Evolutionary conservation across 768 basidiomycete species (phyloP).

Genomic region (Pulveroboletus sp.): DNA sequence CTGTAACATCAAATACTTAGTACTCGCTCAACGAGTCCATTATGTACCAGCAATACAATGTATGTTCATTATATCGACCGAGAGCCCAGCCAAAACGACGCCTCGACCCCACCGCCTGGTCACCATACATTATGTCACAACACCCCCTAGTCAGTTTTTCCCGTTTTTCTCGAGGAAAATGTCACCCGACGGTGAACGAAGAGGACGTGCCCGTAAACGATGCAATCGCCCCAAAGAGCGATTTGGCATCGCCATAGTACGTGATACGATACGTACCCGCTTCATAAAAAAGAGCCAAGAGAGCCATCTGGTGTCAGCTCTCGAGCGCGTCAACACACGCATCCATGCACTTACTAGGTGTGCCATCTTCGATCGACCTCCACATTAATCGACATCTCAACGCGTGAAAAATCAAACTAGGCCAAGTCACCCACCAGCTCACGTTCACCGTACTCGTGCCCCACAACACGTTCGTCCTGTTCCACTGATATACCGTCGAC

Average conservation of each 20-base stretch:
- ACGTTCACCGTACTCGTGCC: slow-evolving; percentile 65
- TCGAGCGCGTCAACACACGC: neutral
- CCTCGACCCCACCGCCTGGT: no score
- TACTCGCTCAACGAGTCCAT: no score
- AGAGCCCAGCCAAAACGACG: no score
- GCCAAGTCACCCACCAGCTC: slow-evolving; percentile 47
- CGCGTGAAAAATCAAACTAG: slow-evolving; percentile 5
- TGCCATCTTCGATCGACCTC: slow-evolving; percentile 64
- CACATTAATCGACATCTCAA: neutral
- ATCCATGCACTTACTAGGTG: slow-evolving; percentile 27
- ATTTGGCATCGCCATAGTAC: slow-evolving; percentile 79
- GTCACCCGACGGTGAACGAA: slow-evolving; percentile 50
- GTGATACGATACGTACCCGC: slow-evolving; percentile 69
- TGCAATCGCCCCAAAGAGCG: slow-evolving; percentile 57
- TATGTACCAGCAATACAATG: no score
- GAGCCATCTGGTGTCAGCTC: neutral
- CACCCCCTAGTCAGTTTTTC: no score
- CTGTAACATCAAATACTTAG: no score
- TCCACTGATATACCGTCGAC: slow-evolving; percentile 71
- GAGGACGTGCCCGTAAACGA: slow-evolving; percentile 63
- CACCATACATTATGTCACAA: no score
- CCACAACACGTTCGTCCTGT: slow-evolving; percentile 51
- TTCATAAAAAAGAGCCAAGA: slow-evolving; percentile 19
- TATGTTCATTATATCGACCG: no score
- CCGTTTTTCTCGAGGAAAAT: no score